These are phyloP conservation scores for Rhizopogon rudus DNA, from an alignment of 768 basidiomycete species.

Conservation along the genomic window DNA sequence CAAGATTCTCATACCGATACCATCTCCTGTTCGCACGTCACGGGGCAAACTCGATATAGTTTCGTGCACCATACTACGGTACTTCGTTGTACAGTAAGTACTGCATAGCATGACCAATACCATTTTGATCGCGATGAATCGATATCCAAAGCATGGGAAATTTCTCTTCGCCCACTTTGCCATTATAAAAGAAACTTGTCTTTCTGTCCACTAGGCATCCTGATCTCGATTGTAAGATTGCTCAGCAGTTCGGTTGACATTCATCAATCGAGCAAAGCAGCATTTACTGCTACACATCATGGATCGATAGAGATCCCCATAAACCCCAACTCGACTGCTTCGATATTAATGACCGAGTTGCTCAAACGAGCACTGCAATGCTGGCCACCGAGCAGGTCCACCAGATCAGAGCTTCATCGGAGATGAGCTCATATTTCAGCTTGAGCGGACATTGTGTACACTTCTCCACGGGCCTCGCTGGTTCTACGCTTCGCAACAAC, in stretches of 20 bases:
- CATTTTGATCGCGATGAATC: neutral
- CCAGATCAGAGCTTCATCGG: neutral
- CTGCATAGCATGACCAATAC: neutral
- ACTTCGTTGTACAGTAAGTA: neutral
- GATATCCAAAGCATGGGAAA: neutral
- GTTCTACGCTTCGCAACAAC: slow-evolving; percentile 11
- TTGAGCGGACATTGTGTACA: slow-evolving; percentile 1
- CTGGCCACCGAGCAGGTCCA: neutral
- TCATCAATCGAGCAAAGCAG: neutral
- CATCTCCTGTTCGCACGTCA: neutral
- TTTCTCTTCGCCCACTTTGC: neutral
- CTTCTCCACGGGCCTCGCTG: slow-evolving; percentile 11
- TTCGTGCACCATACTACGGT: neutral
- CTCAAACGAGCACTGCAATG: neutral
- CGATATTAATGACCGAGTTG: slow-evolving; percentile 1
- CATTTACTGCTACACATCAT: neutral
- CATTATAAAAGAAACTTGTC: neutral
- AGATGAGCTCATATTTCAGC: neutral
- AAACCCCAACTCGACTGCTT: neutral
- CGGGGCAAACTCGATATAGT: neutral
- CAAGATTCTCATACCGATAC: neutral
- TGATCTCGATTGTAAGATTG: neutral
- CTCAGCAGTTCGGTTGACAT: neutral
- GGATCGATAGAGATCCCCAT: neutral
- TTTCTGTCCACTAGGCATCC: neutral